Conservation (phyloP, 768 basidiomycete genomes). For the Paxillus rubicundulus region DNA sequence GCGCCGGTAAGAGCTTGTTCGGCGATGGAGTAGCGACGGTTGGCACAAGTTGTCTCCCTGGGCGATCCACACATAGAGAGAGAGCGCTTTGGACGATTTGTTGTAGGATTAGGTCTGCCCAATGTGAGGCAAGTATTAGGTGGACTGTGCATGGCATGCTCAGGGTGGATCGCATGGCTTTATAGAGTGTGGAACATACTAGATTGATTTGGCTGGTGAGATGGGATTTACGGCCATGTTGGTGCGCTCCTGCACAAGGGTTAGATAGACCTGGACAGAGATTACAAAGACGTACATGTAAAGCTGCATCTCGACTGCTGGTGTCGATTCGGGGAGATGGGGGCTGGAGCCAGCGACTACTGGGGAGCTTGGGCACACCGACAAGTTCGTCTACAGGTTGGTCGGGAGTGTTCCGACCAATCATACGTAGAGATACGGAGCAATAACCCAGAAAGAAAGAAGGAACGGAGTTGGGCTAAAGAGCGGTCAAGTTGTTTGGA, state of each 20-base stretch:
- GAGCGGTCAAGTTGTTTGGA: conserved; percentile 2
- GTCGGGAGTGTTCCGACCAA: conserved; percentile 25
- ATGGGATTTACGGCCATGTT: conserved; percentile 11
- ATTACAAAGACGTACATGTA: conserved; percentile 12
- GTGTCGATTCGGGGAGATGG: conserved; percentile 16
- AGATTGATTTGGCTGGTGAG: conserved; percentile 4
- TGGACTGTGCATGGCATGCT: conserved; percentile 17
- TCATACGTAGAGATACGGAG: conserved; percentile 22
- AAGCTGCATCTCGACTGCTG: conserved; percentile 2
- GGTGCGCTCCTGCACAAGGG: conserved; percentile 19
- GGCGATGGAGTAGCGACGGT: conserved; percentile 43
- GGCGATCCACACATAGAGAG: conserved; percentile 29
- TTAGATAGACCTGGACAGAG: background rate
- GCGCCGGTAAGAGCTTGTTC: conserved; percentile 42
- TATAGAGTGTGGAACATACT: conserved; percentile 20
- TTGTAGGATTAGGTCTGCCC: conserved; percentile 17
- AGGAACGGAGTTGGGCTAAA: conserved; percentile 16
- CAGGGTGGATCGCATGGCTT: conserved; percentile 12
- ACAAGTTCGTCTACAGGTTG: conserved; percentile 24
- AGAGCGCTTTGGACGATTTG: background rate
- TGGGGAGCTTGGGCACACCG: conserved; percentile 7
- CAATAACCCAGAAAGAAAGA: conserved; percentile 14
- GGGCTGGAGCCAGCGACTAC: conserved; percentile 7
- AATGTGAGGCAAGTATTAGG: conserved; percentile 17
- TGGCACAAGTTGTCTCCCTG: conserved; percentile 28